phyloP scores from a whole-genome alignment of 495 filamentous ascomycete species.

The Tuber magnatum region DNA sequence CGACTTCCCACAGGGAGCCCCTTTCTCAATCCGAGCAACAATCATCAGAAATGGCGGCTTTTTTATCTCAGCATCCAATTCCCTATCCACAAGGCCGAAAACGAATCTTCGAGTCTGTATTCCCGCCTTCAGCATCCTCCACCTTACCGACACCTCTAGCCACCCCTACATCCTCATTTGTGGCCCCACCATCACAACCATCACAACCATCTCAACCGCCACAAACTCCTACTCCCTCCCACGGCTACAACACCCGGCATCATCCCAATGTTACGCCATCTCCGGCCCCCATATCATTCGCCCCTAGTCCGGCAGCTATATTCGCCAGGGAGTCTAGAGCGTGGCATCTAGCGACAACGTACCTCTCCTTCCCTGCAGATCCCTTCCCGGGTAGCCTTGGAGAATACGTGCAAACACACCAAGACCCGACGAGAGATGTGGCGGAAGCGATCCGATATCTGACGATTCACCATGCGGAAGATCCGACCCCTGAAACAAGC shows the following conservation, averaged over 20 bases:
- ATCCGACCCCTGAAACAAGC: conserved; percentile 31
- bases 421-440: conserved; percentile 27
- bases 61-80: conserved; percentile 18
- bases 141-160: conserved; percentile 27
- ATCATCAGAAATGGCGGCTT: conserved; percentile 17
- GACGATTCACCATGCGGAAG: conserved; percentile 23
- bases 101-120: conserved; percentile 37
- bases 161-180: conserved; percentile 25
- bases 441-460: conserved; percentile 36
- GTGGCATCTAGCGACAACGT: conserved; percentile 36
- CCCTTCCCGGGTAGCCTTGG: conserved; percentile 27
- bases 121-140: conserved; percentile 31
- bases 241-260: conserved; percentile 39
- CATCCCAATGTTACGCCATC: conserved; percentile 29
- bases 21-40: background rate
- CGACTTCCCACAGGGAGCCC: background rate
- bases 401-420: conserved; percentile 26
- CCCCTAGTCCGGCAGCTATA: conserved; percentile 33
- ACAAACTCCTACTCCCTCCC: conserved; percentile 33
- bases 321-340: conserved; percentile 32
- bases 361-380: conserved; percentile 29
- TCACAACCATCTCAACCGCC: conserved; percentile 18
- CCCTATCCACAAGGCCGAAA: conserved; percentile 21
- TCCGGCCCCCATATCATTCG: conserved; percentile 26
- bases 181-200: conserved; percentile 12